These are phyloP conservation scores for Cyclotella cryptica DNA, from an alignment of 108 stramenopile species.

Conservation along the genomic window DNA sequence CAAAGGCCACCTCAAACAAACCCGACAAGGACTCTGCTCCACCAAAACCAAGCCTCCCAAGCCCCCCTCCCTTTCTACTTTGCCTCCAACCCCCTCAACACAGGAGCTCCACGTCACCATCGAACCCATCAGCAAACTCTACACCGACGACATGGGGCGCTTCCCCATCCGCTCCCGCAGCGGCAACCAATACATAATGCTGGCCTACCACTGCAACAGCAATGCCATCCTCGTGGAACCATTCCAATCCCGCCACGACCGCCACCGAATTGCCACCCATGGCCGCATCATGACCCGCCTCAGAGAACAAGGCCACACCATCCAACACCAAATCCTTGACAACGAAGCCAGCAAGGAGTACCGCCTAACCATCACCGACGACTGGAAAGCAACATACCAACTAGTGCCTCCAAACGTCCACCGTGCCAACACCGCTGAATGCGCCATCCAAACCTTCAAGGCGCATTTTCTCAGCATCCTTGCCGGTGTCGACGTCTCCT, in stretches of 20 bases:
- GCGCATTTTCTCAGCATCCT: constrained; percentile 58
- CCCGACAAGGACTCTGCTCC: constrained; percentile 2
- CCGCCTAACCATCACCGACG: constrained; percentile 1
- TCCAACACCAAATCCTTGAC: constrained; percentile 17
- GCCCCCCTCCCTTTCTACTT: too few species aligned
- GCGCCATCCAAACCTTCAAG: constrained; percentile 59
- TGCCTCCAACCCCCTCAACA: background rate
- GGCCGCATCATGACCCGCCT: constrained; percentile 9
- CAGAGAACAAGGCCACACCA: background rate
- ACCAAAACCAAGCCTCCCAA: constrained; percentile 25
- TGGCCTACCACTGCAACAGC: constrained; percentile 13
- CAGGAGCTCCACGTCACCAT: background rate
- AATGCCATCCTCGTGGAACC: constrained; percentile 16
- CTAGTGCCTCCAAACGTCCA: constrained; percentile 50
- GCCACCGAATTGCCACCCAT: constrained; percentile 9
- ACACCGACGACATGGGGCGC: constrained; percentile 12
- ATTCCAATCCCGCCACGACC: constrained; percentile 5
- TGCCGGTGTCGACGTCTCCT: constrained; percentile 25
- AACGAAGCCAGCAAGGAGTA: constrained; percentile 17
- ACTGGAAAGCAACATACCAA: constrained; percentile 33
- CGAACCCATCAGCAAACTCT: constrained; percentile 18
- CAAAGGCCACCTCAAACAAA: constrained; percentile 17
- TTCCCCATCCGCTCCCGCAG: constrained; percentile 1
- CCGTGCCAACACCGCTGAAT: constrained; percentile 54
- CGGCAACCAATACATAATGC: constrained; percentile 22